phyloP scores from a whole-genome alignment of 2,329 filamentous ascomycete species.

The Colletotrichum magnum region DNA sequence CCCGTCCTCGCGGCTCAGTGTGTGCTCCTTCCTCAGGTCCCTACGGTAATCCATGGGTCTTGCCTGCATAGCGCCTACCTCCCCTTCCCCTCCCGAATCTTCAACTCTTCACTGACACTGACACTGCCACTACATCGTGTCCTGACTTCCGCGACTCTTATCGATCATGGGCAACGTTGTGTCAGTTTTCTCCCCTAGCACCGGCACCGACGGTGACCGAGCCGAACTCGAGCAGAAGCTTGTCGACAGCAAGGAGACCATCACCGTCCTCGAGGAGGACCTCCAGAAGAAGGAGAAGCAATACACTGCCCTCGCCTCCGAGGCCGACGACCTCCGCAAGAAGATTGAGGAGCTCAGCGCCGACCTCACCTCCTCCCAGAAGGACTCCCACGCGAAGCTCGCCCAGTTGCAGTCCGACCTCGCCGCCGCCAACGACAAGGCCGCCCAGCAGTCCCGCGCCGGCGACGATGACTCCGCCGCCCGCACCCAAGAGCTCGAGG shows the following conservation, averaged over 20 bases:
- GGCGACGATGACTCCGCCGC: slow-evolving; percentile 46
- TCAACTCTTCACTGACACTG: slow-evolving; percentile 8
- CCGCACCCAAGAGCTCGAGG: slow-evolving; percentile 42
- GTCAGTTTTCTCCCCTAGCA: slow-evolving; percentile 53
- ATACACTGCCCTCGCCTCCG: slow-evolving; percentile 50
- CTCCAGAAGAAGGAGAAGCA: slow-evolving; percentile 56
- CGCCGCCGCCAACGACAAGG: slow-evolving; percentile 45
- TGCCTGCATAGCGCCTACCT: slow-evolving; percentile 22
- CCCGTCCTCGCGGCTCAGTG: not conserved
- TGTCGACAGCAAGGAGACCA: slow-evolving; percentile 55
- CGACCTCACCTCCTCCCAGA: slow-evolving; percentile 47
- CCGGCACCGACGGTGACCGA: slow-evolving; percentile 51
- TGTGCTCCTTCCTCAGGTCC: slow-evolving; percentile 3
- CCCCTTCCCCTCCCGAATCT: slow-evolving; percentile 6
- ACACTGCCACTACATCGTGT: slow-evolving; percentile 3
- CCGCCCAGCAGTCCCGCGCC: slow-evolving; percentile 44
- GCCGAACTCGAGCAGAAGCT: slow-evolving; percentile 55
- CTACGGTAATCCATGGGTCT: slow-evolving; percentile 33
- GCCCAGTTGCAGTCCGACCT: slow-evolving; percentile 53
- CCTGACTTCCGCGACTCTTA: not conserved
- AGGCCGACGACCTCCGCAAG: slow-evolving; percentile 55
- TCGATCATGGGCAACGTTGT: slow-evolving; percentile 56
- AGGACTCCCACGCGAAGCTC: slow-evolving; percentile 51
- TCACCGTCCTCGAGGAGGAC: slow-evolving; percentile 51
- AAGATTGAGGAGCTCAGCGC: slow-evolving; percentile 55